Evolutionary conservation across 768 basidiomycete genomes (phyloP).

Genomic region (Calocera viscosa): DNA sequence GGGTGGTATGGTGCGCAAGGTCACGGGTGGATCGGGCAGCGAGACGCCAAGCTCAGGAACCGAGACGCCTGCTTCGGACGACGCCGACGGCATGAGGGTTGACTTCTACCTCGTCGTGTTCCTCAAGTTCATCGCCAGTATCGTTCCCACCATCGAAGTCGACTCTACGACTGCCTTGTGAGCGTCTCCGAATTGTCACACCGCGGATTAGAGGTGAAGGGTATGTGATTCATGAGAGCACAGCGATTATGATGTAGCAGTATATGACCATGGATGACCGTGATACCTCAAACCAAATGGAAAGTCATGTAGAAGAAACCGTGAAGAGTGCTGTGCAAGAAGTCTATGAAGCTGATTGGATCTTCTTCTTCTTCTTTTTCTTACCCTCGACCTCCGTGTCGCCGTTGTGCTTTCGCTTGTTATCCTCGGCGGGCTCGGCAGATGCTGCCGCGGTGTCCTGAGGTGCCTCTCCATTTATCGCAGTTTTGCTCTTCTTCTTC

Average conservation of each 20-base stretch:
- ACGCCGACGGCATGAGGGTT: slow-evolving; percentile 82
- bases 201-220: neutral
- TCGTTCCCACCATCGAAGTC: slow-evolving; percentile 97
- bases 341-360: slow-evolving; percentile 6
- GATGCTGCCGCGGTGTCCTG: neutral
- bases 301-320: slow-evolving; percentile 1
- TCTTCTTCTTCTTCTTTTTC: neutral
- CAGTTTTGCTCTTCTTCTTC: neutral
- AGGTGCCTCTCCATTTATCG: neutral
- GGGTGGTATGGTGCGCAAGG: slow-evolving; percentile 49
- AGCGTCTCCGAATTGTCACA: neutral
- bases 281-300: slow-evolving; percentile 7
- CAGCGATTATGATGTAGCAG: slow-evolving; percentile 6
- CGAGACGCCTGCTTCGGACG: slow-evolving; percentile 37
- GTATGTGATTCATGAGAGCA: neutral
- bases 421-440: neutral
- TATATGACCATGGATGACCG: slow-evolving; percentile 7
- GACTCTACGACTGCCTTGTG: slow-evolving; percentile 62
- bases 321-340: neutral
- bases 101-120: slow-evolving; percentile 98
- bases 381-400: neutral
- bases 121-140: slow-evolving; percentile 97
- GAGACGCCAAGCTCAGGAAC: slow-evolving; percentile 35
- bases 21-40: slow-evolving; percentile 40
- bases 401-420: neutral